phyloP scores from a whole-genome alignment of 345 rosid genomes.

The Cardamine chenopodiifolia region DNA sequence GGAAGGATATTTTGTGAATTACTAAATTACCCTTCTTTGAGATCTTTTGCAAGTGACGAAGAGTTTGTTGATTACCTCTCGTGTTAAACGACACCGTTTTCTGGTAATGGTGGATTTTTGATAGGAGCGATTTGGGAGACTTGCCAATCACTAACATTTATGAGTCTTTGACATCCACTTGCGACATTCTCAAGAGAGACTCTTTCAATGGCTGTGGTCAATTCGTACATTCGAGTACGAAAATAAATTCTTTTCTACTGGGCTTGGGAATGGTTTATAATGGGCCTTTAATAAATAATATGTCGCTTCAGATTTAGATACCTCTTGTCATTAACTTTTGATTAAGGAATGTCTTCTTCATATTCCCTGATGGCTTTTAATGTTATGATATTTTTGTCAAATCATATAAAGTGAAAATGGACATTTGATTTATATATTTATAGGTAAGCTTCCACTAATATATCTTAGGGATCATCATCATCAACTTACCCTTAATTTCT shows the following conservation, averaged over 20 bases:
- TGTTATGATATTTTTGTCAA: conserved; percentile 3
- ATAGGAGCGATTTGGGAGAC: conserved; percentile 2
- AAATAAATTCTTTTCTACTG: background rate
- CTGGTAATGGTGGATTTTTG: background rate
- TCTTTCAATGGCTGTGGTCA: conserved; percentile 5
- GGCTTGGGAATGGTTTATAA: background rate
- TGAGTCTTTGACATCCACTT: conserved; percentile 9
- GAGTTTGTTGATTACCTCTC: conserved; percentile 9
- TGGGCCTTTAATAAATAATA: background rate
- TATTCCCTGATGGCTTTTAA: conserved; percentile 18
- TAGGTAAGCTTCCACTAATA: conserved; percentile 15
- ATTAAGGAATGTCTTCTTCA: background rate
- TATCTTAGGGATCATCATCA: conserved; percentile 14
- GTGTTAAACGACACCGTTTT: conserved; percentile 1
- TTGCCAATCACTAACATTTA: conserved; percentile 6
- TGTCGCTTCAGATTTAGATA: background rate
- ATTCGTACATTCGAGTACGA: conserved; percentile 4
- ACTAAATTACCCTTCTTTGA: background rate
- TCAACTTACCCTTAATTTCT: conserved; percentile 19
- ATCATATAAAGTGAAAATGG: conserved; percentile 23
- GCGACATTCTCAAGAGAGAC: background rate
- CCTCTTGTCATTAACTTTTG: background rate
- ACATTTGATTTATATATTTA: conserved; percentile 21
- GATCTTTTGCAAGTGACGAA: background rate
- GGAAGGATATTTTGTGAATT: background rate